Evolutionary conservation across 2,329 filamentous ascomycete genomes (phyloP), one percentile per base, ranked within the genome.

Genomic region (Talaromyces sp.): DNA sequence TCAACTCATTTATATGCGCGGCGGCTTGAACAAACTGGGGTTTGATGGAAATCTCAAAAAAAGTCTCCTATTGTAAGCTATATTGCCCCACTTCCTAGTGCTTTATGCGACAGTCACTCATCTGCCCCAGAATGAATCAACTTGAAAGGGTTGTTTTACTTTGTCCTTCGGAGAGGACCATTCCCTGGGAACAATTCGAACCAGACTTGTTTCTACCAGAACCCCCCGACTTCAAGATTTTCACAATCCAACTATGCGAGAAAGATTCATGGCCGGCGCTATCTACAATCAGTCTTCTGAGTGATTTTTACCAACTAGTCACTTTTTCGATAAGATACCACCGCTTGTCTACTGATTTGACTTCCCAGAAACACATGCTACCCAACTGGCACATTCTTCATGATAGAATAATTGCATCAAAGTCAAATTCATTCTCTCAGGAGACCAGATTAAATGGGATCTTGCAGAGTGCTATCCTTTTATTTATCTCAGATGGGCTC

Each of bases 11-110:
- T 26, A 38, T 17, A 21, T 51, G 24, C 55, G 63, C 8, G 65
- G 64, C 7, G 62, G 65, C 3, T 7, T 62, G n/a, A 54, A 61
- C 19, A 38, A 60, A 24, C 29, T 64, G 9, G 59, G 59, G n/a
- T 60, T 66, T 43, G 60, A 60, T 17, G 63, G 61, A 3, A 55
- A 63, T 51, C 38, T 66, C 24, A 63, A 62, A 53, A 61, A 55
- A 32, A 60, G 61, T 27, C 10, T 66, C 3, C 43, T 58, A 35
- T n/a, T 51, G 59, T 61, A 52, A 58, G 56, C 38, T n/a, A 9
- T 14, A 8, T n/a, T 52, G 5, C 2, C 27, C 26, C 17, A 52
- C 14, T 52, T 17, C 27, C 9, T 38, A 38, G 29, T 31, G 6
- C 24, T 13, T 8, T 26, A 11, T 13, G 26, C 7, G 26, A 26